Percentiles rank a stretch among this genome's conserved stretches.
Conservation (phyloP, 305 asterid genomes). For the Fraxinus angustifolia region DNA sequence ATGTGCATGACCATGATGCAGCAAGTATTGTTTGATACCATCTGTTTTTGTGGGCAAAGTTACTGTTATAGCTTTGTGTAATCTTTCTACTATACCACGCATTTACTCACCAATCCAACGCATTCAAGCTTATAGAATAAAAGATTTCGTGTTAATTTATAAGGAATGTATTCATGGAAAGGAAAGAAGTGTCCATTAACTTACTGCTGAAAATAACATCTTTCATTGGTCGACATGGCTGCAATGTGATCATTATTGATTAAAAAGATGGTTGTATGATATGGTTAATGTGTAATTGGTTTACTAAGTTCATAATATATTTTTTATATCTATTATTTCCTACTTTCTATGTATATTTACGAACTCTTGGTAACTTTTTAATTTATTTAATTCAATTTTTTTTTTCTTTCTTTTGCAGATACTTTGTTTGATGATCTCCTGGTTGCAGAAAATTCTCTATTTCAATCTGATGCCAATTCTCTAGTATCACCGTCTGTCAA, state of each 20-base stretch:
- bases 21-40: slow-evolving; percentile 11
- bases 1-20: background rate
- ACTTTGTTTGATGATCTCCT: slow-evolving; percentile 76
- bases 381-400: background rate
- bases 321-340: slow-evolving; percentile 14
- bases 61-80: background rate
- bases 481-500: slow-evolving; percentile 9
- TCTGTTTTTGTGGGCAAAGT: slow-evolving; percentile 2
- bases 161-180: background rate
- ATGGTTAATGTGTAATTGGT: background rate
- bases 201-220: background rate
- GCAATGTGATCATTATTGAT: slow-evolving; percentile 1
- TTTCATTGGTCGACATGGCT: slow-evolving; percentile 12
- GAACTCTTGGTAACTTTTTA: background rate
- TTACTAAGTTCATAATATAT: background rate
- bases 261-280: slow-evolving; percentile 13
- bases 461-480: slow-evolving; percentile 57
- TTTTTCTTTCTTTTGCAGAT: slow-evolving; percentile 46
- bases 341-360: background rate
- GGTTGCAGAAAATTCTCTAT: slow-evolving; percentile 86
- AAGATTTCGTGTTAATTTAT: background rate
- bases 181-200: background rate
- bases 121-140: background rate
- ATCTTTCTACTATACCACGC: background rate
- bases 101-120: background rate